Percentiles rank a stretch among this genome's conserved stretches.
Evolutionary conservation across 805 yeast species (phyloP).

Genomic region (Ogataea nakhonphanomensis): DNA sequence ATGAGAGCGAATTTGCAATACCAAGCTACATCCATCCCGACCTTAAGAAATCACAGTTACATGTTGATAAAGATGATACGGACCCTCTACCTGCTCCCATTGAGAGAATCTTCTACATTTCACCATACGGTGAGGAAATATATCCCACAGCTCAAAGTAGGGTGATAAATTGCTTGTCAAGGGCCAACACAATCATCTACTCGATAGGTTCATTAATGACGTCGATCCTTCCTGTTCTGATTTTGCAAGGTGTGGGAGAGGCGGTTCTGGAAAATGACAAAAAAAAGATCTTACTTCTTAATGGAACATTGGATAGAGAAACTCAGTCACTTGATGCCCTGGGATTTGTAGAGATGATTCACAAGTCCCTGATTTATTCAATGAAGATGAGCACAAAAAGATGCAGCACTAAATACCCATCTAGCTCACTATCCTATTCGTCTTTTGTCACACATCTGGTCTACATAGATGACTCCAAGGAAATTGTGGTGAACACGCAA

Average conservation of each 20-base stretch:
- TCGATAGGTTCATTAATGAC: constrained; percentile 91
- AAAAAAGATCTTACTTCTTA: constrained; percentile 60
- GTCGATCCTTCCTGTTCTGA: constrained; percentile 73
- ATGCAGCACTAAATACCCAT: constrained; percentile 1
- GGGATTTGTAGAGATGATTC: constrained; percentile 55
- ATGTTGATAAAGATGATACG: constrained; percentile 57
- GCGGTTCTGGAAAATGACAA: constrained; percentile 38
- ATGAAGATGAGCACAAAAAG: constrained; percentile 24
- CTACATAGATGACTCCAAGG: constrained; percentile 45
- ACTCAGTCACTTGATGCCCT: constrained; percentile 63
- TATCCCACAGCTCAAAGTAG: constrained; percentile 68
- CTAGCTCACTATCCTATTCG: constrained; percentile 34
- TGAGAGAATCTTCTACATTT: constrained; percentile 69
- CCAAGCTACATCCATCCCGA: constrained; percentile 79
- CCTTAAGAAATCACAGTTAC: constrained; percentile 67
- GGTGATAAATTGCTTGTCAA: constrained; percentile 48
- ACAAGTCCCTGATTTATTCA: constrained; percentile 55
- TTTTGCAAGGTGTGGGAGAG: constrained; percentile 68
- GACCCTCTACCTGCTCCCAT: constrained; percentile 74
- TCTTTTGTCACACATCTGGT: constrained; percentile 62
- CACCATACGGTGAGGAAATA: constrained; percentile 85
- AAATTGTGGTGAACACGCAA: constrained; percentile 46
- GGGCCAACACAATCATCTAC: constrained; percentile 57
- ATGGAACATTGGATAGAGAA: constrained; percentile 78
- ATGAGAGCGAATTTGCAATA: constrained; percentile 51